phyloP scores from a whole-genome alignment of 2,329 filamentous ascomycete genomes.

The Colletotrichum cordylinicola region DNA sequence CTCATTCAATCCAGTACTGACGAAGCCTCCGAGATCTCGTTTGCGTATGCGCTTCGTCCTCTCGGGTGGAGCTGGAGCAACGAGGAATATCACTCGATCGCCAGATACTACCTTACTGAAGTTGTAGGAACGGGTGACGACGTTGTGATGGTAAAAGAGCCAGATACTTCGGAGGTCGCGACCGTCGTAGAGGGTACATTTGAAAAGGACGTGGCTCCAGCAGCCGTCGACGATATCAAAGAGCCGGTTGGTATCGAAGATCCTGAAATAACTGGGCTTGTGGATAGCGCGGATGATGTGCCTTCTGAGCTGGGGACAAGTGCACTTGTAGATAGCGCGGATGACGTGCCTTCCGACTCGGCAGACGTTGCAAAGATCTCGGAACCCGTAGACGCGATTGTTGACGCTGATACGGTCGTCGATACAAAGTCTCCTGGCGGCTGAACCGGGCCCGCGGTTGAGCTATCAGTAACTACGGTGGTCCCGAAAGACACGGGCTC shows the following conservation, averaged over 20 bases:
- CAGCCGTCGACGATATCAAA: background rate
- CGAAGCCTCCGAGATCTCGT: background rate
- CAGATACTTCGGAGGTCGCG: background rate
- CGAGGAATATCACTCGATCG: background rate
- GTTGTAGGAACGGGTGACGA: background rate
- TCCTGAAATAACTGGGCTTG: background rate
- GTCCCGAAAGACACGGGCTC: background rate
- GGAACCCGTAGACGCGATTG: background rate
- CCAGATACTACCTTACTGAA: too few relatives aligned
- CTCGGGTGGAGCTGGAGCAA: background rate
- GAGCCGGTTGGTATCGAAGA: background rate
- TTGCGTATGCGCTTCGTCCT: background rate
- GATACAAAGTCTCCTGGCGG: background rate
- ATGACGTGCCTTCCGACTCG: background rate
- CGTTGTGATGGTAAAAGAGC: background rate
- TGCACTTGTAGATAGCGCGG: background rate
- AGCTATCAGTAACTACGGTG: background rate
- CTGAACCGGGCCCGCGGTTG: background rate
- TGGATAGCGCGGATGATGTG: background rate
- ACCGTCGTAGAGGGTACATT: background rate
- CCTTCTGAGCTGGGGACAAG: background rate
- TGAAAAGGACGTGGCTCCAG: background rate
- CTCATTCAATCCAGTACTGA: background rate
- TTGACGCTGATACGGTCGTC: background rate
- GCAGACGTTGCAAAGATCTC: background rate